These are phyloP conservation scores for Penicillium ucsense DNA, from an alignment of 495 filamentous ascomycete genomes.

Conservation along the genomic window DNA sequence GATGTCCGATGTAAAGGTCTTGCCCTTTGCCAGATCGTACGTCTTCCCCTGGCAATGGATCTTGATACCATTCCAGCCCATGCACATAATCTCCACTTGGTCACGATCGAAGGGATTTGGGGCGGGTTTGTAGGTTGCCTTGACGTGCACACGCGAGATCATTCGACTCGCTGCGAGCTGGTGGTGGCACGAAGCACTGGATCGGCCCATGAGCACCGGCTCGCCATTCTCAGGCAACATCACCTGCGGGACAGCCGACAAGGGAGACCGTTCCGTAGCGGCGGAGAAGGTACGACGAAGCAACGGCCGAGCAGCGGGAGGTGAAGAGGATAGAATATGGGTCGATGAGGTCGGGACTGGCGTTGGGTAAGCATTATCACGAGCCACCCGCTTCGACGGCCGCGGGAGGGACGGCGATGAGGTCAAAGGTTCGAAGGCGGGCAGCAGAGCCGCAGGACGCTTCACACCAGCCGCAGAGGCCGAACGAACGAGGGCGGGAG, in stretches of 20 bases:
- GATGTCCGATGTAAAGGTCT: conserved; percentile 83
- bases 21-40: conserved; percentile 78
- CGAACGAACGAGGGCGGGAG: conserved; percentile 27
- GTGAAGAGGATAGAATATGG: conserved; percentile 82
- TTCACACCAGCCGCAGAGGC: conserved; percentile 55
- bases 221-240: conserved; percentile 78
- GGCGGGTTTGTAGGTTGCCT: conserved; percentile 70
- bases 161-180: conserved; percentile 83
- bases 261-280: conserved; percentile 71
- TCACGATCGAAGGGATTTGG: conserved; percentile 51
- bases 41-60: conserved; percentile 84
- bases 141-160: conserved; percentile 87
- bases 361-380: conserved; percentile 62
- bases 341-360: conserved; percentile 91
- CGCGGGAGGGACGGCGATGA: conserved; percentile 78
- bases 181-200: conserved; percentile 84
- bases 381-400: conserved; percentile 58
- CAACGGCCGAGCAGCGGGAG: conserved; percentile 37
- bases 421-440: conserved; percentile 86
- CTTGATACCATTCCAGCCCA: conserved; percentile 93
- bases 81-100: conserved; percentile 76
- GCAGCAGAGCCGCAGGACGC: conserved; percentile 73
- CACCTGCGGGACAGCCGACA: conserved; percentile 70
- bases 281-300: conserved; percentile 53
- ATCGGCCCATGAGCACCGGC: conserved; percentile 74